Percentiles rank a stretch among this genome's conserved stretches.
These are phyloP conservation scores for Aspergillus sp. DNA, from an alignment of 2,329 filamentous ascomycete genomes.

Conservation along the genomic window DNA sequence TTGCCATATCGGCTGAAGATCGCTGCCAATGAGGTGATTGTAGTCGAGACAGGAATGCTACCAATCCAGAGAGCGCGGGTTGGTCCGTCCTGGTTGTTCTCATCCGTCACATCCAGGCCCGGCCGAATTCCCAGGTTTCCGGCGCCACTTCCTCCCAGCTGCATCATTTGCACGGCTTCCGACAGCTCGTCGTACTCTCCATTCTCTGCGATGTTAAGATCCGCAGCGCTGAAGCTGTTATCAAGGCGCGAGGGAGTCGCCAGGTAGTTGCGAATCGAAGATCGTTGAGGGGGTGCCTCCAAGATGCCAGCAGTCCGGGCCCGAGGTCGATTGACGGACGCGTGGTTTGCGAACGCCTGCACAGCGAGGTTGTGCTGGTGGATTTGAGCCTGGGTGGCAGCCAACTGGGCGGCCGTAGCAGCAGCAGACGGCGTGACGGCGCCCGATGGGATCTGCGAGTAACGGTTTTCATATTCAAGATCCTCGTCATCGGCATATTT, in stretches of 20 bases:
- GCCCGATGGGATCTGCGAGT: constrained; percentile 58
- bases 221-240: constrained; percentile 71
- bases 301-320: constrained; percentile 89
- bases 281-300: constrained; percentile 69
- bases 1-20: constrained; percentile 93
- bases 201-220: constrained; percentile 72
- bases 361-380: constrained; percentile 91
- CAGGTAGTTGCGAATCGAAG: constrained; percentile 69
- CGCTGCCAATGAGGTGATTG: constrained; percentile 87
- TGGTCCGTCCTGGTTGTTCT: constrained; percentile 79
- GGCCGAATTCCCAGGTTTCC: constrained; percentile 64
- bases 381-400: constrained; percentile 66
- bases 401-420: constrained; percentile 57
- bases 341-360: constrained; percentile 85
- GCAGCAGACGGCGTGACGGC: constrained; percentile 59
- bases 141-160: constrained; percentile 48
- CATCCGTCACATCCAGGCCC: constrained; percentile 67
- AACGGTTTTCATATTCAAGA: constrained; percentile 66
- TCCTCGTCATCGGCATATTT: constrained; percentile 91
- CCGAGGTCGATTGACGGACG: constrained; percentile 76
- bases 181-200: constrained; percentile 77
- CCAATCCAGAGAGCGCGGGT: constrained; percentile 96
- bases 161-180: constrained; percentile 79
- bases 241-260: constrained; percentile 75
- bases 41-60: constrained; percentile 95